Conservation (phyloP, 768 basidiomycete genomes). For the Austroboletus festivus region DNA sequence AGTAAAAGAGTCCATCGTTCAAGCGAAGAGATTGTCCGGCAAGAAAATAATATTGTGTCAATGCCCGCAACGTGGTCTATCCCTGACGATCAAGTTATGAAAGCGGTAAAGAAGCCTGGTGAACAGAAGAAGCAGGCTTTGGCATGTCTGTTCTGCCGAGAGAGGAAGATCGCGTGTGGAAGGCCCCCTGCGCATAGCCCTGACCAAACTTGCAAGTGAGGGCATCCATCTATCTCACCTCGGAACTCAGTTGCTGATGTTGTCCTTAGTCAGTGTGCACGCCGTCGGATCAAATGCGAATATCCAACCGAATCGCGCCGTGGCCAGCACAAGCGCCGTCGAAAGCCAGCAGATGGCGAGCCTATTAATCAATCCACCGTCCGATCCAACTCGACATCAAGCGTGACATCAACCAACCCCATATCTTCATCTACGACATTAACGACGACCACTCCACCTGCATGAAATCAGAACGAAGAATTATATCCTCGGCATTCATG, state of each 20-base stretch:
- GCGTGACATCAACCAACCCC: constrained; percentile 13
- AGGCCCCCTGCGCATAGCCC: constrained; percentile 36
- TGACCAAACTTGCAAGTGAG: constrained; percentile 47
- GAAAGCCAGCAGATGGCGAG: constrained; percentile 29
- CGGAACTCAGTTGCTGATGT: constrained; percentile 15
- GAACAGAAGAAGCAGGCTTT: constrained; percentile 45
- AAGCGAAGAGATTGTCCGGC: constrained; percentile 29
- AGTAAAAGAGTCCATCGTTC: constrained; percentile 30
- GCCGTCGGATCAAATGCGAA: constrained; percentile 43
- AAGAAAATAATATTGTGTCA: constrained; percentile 22
- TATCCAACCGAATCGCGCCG: constrained; percentile 50
- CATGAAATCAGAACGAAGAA: constrained; percentile 13
- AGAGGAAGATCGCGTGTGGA: constrained; percentile 51
- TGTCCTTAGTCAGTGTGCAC: constrained; percentile 42
- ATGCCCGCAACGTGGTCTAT: constrained; percentile 31
- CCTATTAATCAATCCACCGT: constrained; percentile 15
- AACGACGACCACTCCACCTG: constrained; percentile 19
- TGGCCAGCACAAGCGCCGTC: constrained; percentile 43
- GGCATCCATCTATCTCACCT: constrained; percentile 6
- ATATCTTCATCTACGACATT: constrained; percentile 17
- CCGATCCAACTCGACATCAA: constrained; percentile 22
- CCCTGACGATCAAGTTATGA: constrained; percentile 33
- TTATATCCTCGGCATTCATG: constrained; percentile 3
- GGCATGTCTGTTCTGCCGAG: constrained; percentile 47
- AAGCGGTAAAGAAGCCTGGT: constrained; percentile 33